Evolutionary conservation across 192 early-diverging fungal genomes (phyloP), one percentile per base, ranked within the genome.

Genomic region (Chytriomyces hyalinus): DNA sequence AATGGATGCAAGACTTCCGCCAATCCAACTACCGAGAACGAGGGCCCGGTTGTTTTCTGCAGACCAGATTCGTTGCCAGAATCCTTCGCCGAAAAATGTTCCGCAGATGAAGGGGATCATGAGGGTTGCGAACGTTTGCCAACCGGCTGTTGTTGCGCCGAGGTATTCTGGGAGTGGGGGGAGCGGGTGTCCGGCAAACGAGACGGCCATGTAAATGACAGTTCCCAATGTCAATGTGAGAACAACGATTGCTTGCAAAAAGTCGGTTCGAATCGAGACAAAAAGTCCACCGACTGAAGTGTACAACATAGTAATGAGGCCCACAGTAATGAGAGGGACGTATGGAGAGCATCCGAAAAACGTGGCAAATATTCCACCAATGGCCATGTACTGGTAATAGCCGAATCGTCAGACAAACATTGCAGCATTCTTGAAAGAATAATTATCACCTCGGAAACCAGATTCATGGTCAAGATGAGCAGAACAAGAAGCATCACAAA

Each of bases 21-120:
- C 87, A 65, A 83, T 71, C 7, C 11, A 24, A 17, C 80, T 77
- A 24, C 87, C 87, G 0, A 44, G 57, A 47, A 44, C 49, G 9
- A 86, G 64, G 2, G 84, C 68, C 59, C 57, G 47, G 11, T 76
- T 46, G 70, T 81, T 80, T 10, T 69, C 74, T 11, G 87, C 76
- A 26, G 84, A 78, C 87, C 87, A 88, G 53, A 84, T 80, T 15
- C 87, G 83, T 72, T 88, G 87, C 87, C 87, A 88, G 65, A 83
- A 65, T 15, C 80, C 87, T 66, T 88, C 87, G 28, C 80, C 81
- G 67, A 83, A 88, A 60, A 88, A 75, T 28, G 84, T 86, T 6
- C 79, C 74, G 24, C 78, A 67, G 17, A 74, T 80, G 48, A 86
- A 76, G 20, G 87, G 80, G 20, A 84, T 46, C 53, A 67, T 67